Evolutionary conservation across 2,329 filamentous ascomycete genomes (phyloP).

Genomic region (Talaromyces atroroseus): DNA sequence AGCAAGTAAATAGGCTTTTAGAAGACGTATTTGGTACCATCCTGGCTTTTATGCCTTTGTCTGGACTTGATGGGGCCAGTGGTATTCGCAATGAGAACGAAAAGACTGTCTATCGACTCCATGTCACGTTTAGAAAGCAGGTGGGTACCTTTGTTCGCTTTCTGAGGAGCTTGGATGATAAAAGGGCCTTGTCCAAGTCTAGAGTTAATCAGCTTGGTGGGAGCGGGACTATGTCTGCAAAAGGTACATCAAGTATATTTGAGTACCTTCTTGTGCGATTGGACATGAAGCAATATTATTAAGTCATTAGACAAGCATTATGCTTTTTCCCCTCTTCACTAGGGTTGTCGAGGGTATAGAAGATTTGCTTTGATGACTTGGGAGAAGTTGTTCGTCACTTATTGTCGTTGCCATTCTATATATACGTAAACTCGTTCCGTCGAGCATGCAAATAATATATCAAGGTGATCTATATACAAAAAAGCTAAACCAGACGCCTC

Average conservation of each 20-base stretch:
- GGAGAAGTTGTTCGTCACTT: neutral
- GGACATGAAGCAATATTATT: constrained; percentile 67
- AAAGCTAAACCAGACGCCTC: constrained; percentile 1
- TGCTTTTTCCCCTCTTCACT: neutral
- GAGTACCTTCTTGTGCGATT: constrained; percentile 63
- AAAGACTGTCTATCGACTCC: constrained; percentile 48
- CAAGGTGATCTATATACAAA: neutral
- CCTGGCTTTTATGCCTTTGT: constrained; percentile 58
- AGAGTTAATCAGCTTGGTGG: constrained; percentile 21
- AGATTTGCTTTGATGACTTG: neutral
- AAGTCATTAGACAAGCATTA: neutral
- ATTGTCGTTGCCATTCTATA: neutral
- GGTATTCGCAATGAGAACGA: constrained; percentile 35
- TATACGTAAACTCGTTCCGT: neutral
- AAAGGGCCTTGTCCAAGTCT: constrained; percentile 39
- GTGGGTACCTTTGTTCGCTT: constrained; percentile 66
- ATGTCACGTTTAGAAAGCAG: constrained; percentile 64
- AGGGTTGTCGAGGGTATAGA: too few species aligned
- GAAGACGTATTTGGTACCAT: constrained; percentile 71
- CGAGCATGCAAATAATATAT: neutral
- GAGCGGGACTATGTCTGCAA: constrained; percentile 7
- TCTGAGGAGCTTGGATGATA: constrained; percentile 63
- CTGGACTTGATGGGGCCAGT: constrained; percentile 33
- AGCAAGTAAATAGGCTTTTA: constrained; percentile 64
- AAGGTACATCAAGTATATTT: constrained; percentile 50